Percentiles rank a stretch among this genome's conserved stretches.
Conservation (phyloP, 352 stramenopile species). For the Pythium utonaiense region DNA sequence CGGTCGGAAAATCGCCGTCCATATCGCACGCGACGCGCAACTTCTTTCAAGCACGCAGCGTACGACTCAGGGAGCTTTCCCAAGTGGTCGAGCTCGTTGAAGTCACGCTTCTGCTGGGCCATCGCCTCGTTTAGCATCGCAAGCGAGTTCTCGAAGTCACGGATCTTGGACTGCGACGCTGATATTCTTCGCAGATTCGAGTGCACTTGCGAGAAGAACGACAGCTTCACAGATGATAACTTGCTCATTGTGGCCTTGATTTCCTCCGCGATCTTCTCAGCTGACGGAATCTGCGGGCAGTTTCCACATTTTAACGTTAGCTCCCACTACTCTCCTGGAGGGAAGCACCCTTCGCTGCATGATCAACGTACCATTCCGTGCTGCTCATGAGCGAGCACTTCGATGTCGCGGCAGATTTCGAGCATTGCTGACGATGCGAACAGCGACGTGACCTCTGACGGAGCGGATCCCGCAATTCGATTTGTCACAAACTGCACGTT, state of each 20-base stretch:
- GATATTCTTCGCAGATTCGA: slow-evolving; percentile 69
- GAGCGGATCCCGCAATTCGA: slow-evolving; percentile 58
- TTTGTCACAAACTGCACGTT: slow-evolving; percentile 65
- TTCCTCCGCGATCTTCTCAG: slow-evolving; percentile 60
- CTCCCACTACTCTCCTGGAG: no score
- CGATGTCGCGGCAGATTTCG: slow-evolving; percentile 80
- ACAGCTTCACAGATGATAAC: slow-evolving; percentile 50
- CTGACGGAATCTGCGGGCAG: slow-evolving; percentile 53
- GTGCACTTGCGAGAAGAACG: slow-evolving; percentile 57
- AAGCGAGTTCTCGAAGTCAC: slow-evolving; percentile 87
- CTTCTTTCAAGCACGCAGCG: slow-evolving; percentile 70
- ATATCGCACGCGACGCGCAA: slow-evolving; percentile 68
- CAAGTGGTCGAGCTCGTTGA: slow-evolving; percentile 82
- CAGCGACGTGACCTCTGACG: slow-evolving; percentile 61
- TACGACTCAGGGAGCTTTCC: slow-evolving; percentile 84
- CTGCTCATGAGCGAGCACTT: slow-evolving; percentile 74
- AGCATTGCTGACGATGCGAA: slow-evolving; percentile 72
- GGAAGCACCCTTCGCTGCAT: no score
- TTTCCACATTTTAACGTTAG: no score
- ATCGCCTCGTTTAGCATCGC: slow-evolving; percentile 76
- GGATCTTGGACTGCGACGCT: slow-evolving; percentile 78
- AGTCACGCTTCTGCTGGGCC: slow-evolving; percentile 76
- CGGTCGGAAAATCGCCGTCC: slow-evolving; percentile 69
- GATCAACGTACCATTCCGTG: slow-evolving; percentile 54
- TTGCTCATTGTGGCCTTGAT: slow-evolving; percentile 51